Conservation (phyloP, 176 grass and related monocot species). For the maize (Zea mays) region Zm-B73-REFERENCE-NAM-5.0 NC_050098.1:18199001-18199500, state of each 20-base stretch:
- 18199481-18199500: conserved; percentile 55
- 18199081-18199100: not conserved
- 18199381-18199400: not conserved
- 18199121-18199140: not conserved
- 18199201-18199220: not conserved
- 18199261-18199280: not conserved
- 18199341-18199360: not conserved
- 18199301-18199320: not conserved
- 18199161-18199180: not conserved
- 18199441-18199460: conserved; percentile 31
- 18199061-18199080: not conserved
- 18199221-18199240: no score
- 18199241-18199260: not conserved
- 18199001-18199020: not conserved
- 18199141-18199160: no score
- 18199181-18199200: not conserved
- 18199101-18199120: not conserved
- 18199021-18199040: not conserved
- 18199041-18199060: not conserved
- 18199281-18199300: conserved; percentile 33
- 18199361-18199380: not conserved
- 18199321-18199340: conserved; percentile 34
- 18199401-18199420: not conserved
- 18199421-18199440: conserved; percentile 25
- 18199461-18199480: conserved; percentile 37